A percentile compares a stretch with the other conserved stretches of the same genome.
Conservation (phyloP, 2,329 filamentous ascomycete genomes). For the Verticillium longisporum region DNA sequence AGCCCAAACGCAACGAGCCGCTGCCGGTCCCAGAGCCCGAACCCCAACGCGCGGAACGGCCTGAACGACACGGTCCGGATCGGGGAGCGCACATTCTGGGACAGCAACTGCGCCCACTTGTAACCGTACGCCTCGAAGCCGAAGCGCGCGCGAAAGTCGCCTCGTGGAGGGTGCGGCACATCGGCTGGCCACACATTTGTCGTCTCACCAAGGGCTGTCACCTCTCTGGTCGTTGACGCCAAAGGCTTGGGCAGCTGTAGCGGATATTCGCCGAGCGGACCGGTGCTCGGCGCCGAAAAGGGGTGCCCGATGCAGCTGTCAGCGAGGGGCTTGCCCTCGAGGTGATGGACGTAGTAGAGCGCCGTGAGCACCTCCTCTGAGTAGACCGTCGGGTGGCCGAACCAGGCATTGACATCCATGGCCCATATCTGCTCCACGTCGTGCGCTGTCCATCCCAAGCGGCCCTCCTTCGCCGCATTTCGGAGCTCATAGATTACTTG, state of each 20-base stretch:
- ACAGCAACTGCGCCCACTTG: not conserved
- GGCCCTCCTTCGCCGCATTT: not conserved
- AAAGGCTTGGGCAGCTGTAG: not conserved
- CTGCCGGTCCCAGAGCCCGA: not conserved
- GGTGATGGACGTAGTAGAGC: not conserved
- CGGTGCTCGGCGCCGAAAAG: not conserved
- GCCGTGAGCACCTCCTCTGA: conserved; percentile 5
- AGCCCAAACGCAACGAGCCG: not conserved
- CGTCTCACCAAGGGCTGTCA: not conserved
- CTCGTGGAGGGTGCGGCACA: not conserved
- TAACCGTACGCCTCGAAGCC: not conserved
- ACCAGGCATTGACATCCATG: not conserved
- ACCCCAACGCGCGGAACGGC: not conserved
- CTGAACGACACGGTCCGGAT: not conserved
- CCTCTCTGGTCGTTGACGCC: no score
- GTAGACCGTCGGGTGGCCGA: not conserved
- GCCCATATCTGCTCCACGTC: not conserved
- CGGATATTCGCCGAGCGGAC: not conserved
- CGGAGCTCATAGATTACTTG: conserved; percentile 1
- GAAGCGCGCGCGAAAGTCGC: not conserved
- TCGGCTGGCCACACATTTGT: not conserved
- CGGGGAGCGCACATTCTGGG: not conserved
- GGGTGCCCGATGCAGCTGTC: not conserved
- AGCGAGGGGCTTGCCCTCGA: not conserved
- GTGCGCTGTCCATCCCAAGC: conserved; percentile 1